A percentile compares a stretch with the other conserved stretches of the same genome.
Conservation (phyloP, 2,329 filamentous ascomycete species). For the Aspergillus felis region DNA sequence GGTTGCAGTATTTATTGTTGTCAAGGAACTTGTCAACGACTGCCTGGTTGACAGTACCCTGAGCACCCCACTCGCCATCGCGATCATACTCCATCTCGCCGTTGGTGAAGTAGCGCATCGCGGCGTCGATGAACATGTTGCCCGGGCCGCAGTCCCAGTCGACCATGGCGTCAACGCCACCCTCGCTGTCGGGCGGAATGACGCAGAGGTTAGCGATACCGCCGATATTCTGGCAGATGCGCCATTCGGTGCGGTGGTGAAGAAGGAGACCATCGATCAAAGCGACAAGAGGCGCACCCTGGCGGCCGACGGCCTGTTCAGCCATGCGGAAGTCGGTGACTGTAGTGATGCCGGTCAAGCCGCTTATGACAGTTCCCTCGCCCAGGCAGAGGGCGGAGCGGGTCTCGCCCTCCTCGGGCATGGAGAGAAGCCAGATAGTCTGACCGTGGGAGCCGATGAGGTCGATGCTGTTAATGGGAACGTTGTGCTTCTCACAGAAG, state of each 20-base stretch:
- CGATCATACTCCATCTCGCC: conserved; percentile 50
- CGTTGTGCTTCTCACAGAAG: conserved; percentile 45
- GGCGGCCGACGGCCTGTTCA: conserved; percentile 54
- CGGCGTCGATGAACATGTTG: conserved; percentile 55
- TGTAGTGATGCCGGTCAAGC: conserved; percentile 54
- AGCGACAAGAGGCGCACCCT: conserved; percentile 54
- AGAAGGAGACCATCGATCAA: conserved; percentile 57
- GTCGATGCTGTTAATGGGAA: no score
- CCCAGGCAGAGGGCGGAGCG: conserved; percentile 54
- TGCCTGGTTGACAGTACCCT: conserved; percentile 48
- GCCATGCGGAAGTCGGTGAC: conserved; percentile 56
- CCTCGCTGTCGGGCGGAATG: conserved; percentile 47
- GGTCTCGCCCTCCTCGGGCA: conserved; percentile 48
- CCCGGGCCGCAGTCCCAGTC: conserved; percentile 57
- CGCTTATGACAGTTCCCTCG: conserved; percentile 54
- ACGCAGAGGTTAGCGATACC: conserved; percentile 61
- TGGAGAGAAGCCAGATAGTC: conserved; percentile 55
- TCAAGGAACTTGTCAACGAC: conserved; percentile 52
- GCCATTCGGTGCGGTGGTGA: conserved; percentile 53
- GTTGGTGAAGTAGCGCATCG: conserved; percentile 52
- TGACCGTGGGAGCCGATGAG: conserved; percentile 49
- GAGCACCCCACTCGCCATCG: conserved; percentile 49
- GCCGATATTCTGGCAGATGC: conserved; percentile 60
- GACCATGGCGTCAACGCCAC: conserved; percentile 39
- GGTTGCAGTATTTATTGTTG: conserved; percentile 47